A percentile compares a stretch with the other conserved stretches of the same genome.
Evolutionary conservation across 1,284 basidiomycete species (phyloP).

Genomic region (Fomitopsis schrenkii): DNA sequence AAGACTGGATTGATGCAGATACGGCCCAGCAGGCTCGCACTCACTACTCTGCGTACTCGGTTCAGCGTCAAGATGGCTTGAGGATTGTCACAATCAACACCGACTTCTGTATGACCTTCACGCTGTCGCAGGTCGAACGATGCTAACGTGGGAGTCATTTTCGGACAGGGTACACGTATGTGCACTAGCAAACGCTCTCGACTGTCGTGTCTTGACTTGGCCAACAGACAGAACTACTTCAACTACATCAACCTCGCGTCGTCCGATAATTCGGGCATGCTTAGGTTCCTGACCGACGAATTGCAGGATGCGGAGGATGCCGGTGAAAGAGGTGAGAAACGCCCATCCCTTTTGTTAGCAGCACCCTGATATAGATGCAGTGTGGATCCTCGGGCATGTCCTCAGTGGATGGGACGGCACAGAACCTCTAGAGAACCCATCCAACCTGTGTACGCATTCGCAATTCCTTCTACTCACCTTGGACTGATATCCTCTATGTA

Average conservation of each 20-base stretch:
- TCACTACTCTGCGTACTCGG: slow-evolving; percentile 76
- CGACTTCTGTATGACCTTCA: slow-evolving; percentile 54
- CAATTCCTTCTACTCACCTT: too few species aligned
- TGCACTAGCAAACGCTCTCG: not conserved
- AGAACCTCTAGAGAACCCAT: slow-evolving; percentile 58
- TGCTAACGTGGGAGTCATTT: not conserved
- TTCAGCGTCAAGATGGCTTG: slow-evolving; percentile 63
- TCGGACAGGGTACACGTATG: slow-evolving; percentile 44
- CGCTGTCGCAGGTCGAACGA: not conserved
- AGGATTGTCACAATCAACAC: slow-evolving; percentile 77
- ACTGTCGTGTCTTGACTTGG: not conserved
- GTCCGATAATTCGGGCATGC: slow-evolving; percentile 70
- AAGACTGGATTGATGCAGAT: slow-evolving; percentile 61
- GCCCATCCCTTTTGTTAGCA: not conserved
- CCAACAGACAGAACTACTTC: slow-evolving; percentile 52
- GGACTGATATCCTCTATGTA: not conserved
- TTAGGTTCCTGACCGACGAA: slow-evolving; percentile 78
- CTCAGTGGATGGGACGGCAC: slow-evolving; percentile 76
- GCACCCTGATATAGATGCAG: slow-evolving; percentile 30
- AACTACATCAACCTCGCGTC: slow-evolving; percentile 74
- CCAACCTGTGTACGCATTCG: slow-evolving; percentile 59
- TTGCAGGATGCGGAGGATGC: slow-evolving; percentile 72
- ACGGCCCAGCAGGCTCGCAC: slow-evolving; percentile 56
- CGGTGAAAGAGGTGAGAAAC: slow-evolving; percentile 52
- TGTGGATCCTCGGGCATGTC: slow-evolving; percentile 82